Evolutionary conservation across 2,329 filamentous ascomycete species (phyloP).

Genomic region (Leptographium galeiforme): DNA sequence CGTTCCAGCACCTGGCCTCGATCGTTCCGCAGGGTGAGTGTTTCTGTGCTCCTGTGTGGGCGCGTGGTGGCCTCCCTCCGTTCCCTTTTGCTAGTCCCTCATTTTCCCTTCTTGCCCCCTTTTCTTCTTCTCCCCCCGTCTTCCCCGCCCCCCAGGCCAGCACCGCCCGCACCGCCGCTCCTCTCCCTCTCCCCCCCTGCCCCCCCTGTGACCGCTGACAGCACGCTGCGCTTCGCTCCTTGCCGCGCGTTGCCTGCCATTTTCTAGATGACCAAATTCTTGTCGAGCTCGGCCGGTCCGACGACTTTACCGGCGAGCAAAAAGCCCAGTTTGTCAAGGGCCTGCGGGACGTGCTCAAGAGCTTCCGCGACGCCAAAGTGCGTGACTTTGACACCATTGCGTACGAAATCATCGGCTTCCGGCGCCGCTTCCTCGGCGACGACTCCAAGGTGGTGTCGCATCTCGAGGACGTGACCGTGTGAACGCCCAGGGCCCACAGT

Average conservation of each 20-base stretch:
- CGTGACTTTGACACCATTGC: constrained; percentile 56
- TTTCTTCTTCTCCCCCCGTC: constrained; percentile 15
- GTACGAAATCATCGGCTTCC: constrained; percentile 52
- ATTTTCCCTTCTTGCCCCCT: background rate
- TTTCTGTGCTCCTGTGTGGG: background rate
- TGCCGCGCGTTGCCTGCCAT: constrained; percentile 15
- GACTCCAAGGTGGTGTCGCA: constrained; percentile 44
- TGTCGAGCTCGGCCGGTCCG: constrained; percentile 54
- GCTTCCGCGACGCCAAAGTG: constrained; percentile 44
- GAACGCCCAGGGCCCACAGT: background rate
- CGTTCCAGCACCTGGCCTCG: constrained; percentile 65
- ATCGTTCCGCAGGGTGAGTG: constrained; percentile 65
- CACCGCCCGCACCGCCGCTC: background rate
- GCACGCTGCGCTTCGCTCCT: constrained; percentile 17
- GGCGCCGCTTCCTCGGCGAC: constrained; percentile 51
- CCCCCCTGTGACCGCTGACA: constrained; percentile 33
- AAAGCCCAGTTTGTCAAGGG: constrained; percentile 49
- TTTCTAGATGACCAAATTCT: constrained; percentile 58
- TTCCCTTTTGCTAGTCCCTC: background rate
- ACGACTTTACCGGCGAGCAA: constrained; percentile 48
- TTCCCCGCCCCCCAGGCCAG: constrained; percentile 14
- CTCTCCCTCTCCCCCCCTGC: background rate
- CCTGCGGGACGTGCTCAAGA: constrained; percentile 45
- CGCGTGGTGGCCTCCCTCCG: background rate
- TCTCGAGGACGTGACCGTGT: constrained; percentile 18